A percentile compares a stretch with the other conserved stretches of the same genome.
These are phyloP conservation scores for Phylloboletellus chloephorus DNA, from an alignment of 1,284 basidiomycete genomes.

Conservation along the genomic window DNA sequence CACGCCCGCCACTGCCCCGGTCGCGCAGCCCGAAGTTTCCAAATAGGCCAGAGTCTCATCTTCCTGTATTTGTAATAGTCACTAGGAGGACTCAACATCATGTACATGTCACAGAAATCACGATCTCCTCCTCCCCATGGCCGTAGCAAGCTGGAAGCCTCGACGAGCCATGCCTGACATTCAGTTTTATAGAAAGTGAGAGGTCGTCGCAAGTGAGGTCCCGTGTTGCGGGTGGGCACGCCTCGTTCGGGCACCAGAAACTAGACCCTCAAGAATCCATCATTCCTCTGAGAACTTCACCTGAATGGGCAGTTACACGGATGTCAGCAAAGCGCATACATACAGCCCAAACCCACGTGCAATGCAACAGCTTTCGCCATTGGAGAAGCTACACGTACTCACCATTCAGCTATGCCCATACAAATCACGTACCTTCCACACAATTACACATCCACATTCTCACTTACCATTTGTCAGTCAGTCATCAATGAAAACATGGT, in stretches of 20 bases:
- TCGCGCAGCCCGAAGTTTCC: slow-evolving; percentile 11
- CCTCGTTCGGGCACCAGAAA: slow-evolving; percentile 10
- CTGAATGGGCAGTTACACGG: slow-evolving; percentile 10
- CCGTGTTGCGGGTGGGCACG: slow-evolving; percentile 2
- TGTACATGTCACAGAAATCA: neutral
- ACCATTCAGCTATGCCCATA: slow-evolving; percentile 10
- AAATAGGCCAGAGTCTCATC: slow-evolving; percentile 1
- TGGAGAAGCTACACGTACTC: slow-evolving; percentile 1
- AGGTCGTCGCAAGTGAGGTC: slow-evolving; percentile 10
- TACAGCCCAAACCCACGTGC: slow-evolving; percentile 4
- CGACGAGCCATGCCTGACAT: slow-evolving; percentile 3
- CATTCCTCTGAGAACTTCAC: slow-evolving; percentile 3
- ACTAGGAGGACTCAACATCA: neutral
- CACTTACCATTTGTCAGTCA: slow-evolving; percentile 11
- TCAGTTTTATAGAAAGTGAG: slow-evolving; percentile 14
- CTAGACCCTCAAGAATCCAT: neutral
- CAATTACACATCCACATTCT: neutral
- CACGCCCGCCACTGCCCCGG: slow-evolving; percentile 7
- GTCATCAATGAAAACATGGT: slow-evolving; percentile 8
- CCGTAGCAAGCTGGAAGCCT: slow-evolving; percentile 1
- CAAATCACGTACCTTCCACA: slow-evolving; percentile 13
- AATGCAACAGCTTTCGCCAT: neutral
- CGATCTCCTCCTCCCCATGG: neutral
- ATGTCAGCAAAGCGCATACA: slow-evolving; percentile 4
- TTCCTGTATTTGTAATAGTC: slow-evolving; percentile 16